A percentile compares a stretch with the other conserved stretches of the same genome.
These are phyloP conservation scores for Penicillium egyptiacum DNA, from an alignment of 495 filamentous ascomycete species.

Conservation along the genomic window DNA sequence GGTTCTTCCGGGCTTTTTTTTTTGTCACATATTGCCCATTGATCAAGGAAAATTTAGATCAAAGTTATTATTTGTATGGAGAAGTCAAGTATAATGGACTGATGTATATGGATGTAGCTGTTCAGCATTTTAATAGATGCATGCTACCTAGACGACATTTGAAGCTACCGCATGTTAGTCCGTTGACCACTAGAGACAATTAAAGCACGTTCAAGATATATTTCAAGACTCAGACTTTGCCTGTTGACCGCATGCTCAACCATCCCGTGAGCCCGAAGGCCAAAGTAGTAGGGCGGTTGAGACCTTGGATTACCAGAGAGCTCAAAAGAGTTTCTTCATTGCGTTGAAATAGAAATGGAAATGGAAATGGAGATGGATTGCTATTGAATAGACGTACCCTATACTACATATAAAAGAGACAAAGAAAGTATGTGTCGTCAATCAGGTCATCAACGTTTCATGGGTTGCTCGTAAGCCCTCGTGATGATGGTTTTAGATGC, in stretches of 20 bases:
- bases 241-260: constrained; percentile 69
- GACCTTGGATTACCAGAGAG: constrained; percentile 81
- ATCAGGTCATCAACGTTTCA: constrained; percentile 99
- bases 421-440: constrained; percentile 64
- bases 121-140: neutral
- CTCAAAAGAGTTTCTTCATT: constrained; percentile 59
- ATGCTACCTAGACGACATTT: neutral
- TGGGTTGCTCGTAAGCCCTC: constrained; percentile 89
- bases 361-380: constrained; percentile 4
- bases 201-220: neutral
- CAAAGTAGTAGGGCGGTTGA: constrained; percentile 59
- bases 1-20: constrained; percentile 18
- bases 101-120: neutral
- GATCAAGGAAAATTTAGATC: constrained; percentile 7
- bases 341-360: constrained; percentile 6
- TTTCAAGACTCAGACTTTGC: constrained; percentile 64
- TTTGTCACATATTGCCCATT: constrained; percentile 26
- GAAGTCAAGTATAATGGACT: neutral
- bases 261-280: constrained; percentile 40
- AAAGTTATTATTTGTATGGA: neutral
- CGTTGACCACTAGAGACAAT: neutral
- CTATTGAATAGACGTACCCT: constrained; percentile 24
- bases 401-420: constrained; percentile 17
- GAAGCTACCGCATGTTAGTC: constrained; percentile 3
- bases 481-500: constrained; percentile 99